phyloP scores from a whole-genome alignment of 805 yeast genomes.

The Yarrowia bubula region DNA sequence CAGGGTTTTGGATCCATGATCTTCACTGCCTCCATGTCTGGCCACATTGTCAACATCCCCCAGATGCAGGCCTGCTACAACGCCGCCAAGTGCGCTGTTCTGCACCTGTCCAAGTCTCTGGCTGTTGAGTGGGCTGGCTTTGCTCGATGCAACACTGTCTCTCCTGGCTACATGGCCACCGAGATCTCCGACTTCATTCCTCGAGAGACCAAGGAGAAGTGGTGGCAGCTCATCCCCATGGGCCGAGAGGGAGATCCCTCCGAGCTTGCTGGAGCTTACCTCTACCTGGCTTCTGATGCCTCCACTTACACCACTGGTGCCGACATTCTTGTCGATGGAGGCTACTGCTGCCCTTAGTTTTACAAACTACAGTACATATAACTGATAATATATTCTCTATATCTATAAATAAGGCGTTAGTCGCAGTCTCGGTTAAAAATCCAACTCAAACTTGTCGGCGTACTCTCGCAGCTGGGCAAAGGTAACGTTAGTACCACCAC shows the following conservation, averaged over 20 bases:
- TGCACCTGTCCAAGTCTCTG: conserved; percentile 71
- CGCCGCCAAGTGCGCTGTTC: conserved; percentile 80
- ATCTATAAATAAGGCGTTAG: conserved; percentile 12
- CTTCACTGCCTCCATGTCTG: conserved; percentile 87
- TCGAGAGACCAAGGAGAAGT: conserved; percentile 45
- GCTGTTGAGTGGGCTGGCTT: conserved; percentile 86
- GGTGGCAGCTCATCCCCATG: conserved; percentile 58
- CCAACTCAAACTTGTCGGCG: conserved; percentile 32
- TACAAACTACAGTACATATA: not conserved
- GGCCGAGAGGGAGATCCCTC: conserved; percentile 74
- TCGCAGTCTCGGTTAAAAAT: conserved; percentile 25
- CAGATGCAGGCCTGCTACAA: conserved; percentile 84
- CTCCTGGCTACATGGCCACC: conserved; percentile 85
- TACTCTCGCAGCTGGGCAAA: conserved; percentile 34
- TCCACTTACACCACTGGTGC: not conserved
- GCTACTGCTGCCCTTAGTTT: conserved; percentile 7
- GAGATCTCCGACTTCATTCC: conserved; percentile 56
- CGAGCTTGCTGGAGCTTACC: conserved; percentile 76
- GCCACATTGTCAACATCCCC: conserved; percentile 81
- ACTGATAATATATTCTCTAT: not conserved
- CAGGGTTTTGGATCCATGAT: conserved; percentile 80
- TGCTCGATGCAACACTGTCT: conserved; percentile 76
- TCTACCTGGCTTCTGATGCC: conserved; percentile 74
- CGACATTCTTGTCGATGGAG: conserved; percentile 2
- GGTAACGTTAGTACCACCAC: conserved; percentile 50